Base-by-base conservation (phyloP, 768 basidiomycete genomes). In the Cystobasidium ongulense region DNA sequence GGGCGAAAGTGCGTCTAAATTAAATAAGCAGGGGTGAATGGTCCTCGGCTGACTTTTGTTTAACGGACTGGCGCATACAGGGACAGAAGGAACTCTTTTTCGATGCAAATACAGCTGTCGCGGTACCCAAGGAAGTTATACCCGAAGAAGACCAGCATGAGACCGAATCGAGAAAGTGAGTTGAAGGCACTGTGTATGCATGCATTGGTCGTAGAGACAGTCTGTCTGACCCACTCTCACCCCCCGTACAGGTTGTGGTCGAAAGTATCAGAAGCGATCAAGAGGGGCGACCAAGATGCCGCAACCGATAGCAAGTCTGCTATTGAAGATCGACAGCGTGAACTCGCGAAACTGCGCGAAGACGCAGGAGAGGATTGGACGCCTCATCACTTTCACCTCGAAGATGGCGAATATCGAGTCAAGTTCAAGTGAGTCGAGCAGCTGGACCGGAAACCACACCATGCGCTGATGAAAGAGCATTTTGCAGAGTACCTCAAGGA, bases 311-410 rank as follows among this genome's bases (percentile, higher is more conserved):
- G 92, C 61, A 99, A 99, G 84, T 86, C 87, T 1, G 85, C 85
- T 15, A 90, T 99, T 0, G 96, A 99, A 82, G 92, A 95, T 76
- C 87, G 87, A 29, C 94, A 98, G 82, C 85, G 96, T 61, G 92
- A 96, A 77, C 81, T 85, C 70, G 87, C 91, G 43, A 86, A 85
- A 79, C 82, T 83, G 80, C 84, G 89, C 75, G 93, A 94, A 73
- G 90, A 89, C 78, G 85, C 81, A 23, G 90, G 90, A 4, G 84
- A 86, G 76, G 82, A 82, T 63, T 88, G 90, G 77, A 82, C 85
- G n/a, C 87, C 90, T 59, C 84, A 89, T 76, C 98, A 89, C 83
- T 99, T 99, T 82, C 85, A 87, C 80, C 82, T 86, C 77, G 83
- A 82, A 67, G 87, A 90, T 74, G 91, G 91, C 5, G 87, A 87